A percentile compares a stretch with the other conserved stretches of the same genome.
phyloP scores from a whole-genome alignment of 2,329 filamentous ascomycete genomes.

The Clonostachys chloroleuca region DNA sequence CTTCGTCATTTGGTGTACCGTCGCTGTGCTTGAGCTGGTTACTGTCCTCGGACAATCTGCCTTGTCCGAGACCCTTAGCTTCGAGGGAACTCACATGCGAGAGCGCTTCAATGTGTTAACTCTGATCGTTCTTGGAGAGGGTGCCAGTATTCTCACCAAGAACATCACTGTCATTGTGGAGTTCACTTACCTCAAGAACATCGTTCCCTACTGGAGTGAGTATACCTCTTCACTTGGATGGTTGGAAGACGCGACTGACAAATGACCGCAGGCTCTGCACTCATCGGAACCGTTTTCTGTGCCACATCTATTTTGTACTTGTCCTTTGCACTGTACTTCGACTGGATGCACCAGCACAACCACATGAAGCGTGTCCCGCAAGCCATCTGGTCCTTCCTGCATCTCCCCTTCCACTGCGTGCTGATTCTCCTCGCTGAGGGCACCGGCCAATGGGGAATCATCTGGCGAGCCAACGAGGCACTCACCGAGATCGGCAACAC shows the following conservation, averaged over 20 bases:
- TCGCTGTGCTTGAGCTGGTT: constrained; percentile 49
- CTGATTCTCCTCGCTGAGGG: constrained; percentile 61
- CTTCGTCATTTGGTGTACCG: constrained; percentile 44
- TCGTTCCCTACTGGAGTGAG: constrained; percentile 32
- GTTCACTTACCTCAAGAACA: constrained; percentile 2
- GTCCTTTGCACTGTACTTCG: constrained; percentile 44
- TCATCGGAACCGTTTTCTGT: constrained; percentile 34
- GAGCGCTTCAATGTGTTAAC: constrained; percentile 61
- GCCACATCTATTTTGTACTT: constrained; percentile 34
- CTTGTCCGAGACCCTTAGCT: constrained; percentile 50
- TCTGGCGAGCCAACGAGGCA: too few species aligned
- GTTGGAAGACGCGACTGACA: too few species aligned
- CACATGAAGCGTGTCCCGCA: constrained; percentile 53
- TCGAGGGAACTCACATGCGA: constrained; percentile 58
- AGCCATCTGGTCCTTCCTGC: constrained; percentile 51
- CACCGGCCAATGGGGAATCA: constrained; percentile 25
- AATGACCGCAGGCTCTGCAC: constrained; percentile 19
- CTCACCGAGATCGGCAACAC: too few species aligned
- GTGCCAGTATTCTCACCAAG: constrained; percentile 52
- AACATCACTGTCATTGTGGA: constrained; percentile 46
- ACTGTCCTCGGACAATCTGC: constrained; percentile 48
- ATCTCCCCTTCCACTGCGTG: constrained; percentile 60
- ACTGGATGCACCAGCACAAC: constrained; percentile 58
- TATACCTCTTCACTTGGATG: neutral
- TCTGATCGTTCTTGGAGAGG: constrained; percentile 63